A percentile compares a stretch with the other conserved stretches of the same genome.
phyloP scores from a whole-genome alignment of 2,329 filamentous ascomycete species.

The Sporothrix protearum region DNA sequence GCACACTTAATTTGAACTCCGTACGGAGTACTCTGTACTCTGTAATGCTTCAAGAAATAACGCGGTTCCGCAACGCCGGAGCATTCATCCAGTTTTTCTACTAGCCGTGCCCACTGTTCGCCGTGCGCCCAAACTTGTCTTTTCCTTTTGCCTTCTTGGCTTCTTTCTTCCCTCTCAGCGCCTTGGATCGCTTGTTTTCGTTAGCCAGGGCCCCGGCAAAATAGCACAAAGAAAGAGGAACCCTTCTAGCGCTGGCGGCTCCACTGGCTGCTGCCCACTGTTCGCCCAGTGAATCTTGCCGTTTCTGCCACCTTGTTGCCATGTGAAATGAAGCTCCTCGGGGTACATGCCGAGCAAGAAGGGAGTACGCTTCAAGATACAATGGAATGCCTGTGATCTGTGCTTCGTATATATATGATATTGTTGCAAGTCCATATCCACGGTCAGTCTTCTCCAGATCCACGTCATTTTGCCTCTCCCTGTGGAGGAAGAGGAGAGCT shows the following conservation, averaged over 20 bases:
- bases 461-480: neutral
- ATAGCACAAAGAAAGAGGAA: neutral
- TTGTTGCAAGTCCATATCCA: neutral
- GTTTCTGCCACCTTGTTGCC: neutral
- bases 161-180: neutral
- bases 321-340: neutral
- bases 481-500: neutral
- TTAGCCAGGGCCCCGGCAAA: conserved; percentile 6
- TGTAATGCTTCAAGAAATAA: neutral
- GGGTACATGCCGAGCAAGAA: neutral
- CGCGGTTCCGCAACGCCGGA: conserved; percentile 5
- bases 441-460: neutral
- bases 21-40: no score
- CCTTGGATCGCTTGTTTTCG: neutral
- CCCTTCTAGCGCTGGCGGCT: neutral
- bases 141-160: neutral
- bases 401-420: neutral
- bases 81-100: neutral
- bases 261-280: neutral
- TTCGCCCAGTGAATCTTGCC: neutral
- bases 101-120: neutral
- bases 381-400: no score
- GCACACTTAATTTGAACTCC: neutral
- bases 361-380: no score
- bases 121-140: no score